Evolutionary conservation across 2,329 filamentous ascomycete genomes (phyloP), one percentile per base, ranked within the genome.

Genomic region (Dactylellina parvicollis): DNA sequence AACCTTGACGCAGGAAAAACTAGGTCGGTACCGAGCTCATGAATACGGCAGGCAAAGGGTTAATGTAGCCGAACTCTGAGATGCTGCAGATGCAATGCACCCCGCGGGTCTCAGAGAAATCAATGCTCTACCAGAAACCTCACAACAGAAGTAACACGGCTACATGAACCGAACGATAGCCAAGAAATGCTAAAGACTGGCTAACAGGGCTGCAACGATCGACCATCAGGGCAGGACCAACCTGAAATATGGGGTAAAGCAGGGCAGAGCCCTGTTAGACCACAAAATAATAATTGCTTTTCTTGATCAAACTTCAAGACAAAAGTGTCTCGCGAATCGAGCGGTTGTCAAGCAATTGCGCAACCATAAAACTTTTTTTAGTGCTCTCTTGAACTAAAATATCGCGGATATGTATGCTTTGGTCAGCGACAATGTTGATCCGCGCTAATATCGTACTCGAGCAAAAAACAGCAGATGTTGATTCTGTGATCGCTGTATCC

Each of bases 1-100:
- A 72, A 56, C 28, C 34, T 52, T 59, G 49, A 72, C 42, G 24
- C 56, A 64, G 47, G 40, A 65, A 57, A 32, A 52, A 62, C 42
- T 65, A 72, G 54, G 59, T 42, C 42, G 67, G 67, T 72, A 72
- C 59, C 67, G 67, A 72, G 52, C 67, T 72, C 59, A 52, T 20
- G 30, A 65, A n/a, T 54, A 30, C 36, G 54, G 67, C 24, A 64
- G 57, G 57, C 46, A 52, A 47, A 26, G 64, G 32, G 36, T 46
- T 28, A 14, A 66, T 54, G 61, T 66, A 56, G 50, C 61, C 47
- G 50, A 66, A 59, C 47, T 60, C 16, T 54, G 34, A 28, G 36
- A 60, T 62, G 34, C 52, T 44, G 34, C 54, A 55, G 44, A 59
- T 65, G 59, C 40, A 57, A 64, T 61, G 46, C 60, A 65, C 52